These are phyloP conservation scores for Pistacia atlantica DNA, from an alignment of 345 rosid species.

Conservation along the genomic window DNA sequence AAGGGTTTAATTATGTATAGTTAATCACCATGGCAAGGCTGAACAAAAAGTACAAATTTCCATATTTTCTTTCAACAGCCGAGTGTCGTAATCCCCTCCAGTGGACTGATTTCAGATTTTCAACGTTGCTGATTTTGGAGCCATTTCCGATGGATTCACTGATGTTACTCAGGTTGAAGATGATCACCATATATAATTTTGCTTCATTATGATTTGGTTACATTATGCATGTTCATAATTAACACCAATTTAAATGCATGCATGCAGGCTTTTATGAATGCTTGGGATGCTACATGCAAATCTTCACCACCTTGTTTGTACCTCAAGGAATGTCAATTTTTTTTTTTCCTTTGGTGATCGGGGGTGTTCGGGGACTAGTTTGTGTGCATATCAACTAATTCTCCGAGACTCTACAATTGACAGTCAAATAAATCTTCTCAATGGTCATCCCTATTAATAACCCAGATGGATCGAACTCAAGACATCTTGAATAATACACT, in stretches of 20 bases:
- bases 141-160: conserved; percentile 32
- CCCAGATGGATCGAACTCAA: no score
- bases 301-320: conserved; percentile 20
- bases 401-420: no score
- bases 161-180: conserved; percentile 40
- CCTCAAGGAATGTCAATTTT: conserved; percentile 26
- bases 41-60: background rate
- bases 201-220: background rate
- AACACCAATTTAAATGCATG: background rate
- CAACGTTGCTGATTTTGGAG: conserved; percentile 39
- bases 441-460: no score
- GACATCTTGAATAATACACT: no score
- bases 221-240: no score
- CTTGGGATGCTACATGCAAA: conserved; percentile 45
- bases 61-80: background rate
- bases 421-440: no score
- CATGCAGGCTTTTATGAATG: conserved; percentile 38
- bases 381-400: no score
- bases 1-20: no score
- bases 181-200: background rate
- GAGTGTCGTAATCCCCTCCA: background rate
- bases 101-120: background rate
- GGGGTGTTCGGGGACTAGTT: no score
- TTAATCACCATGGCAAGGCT: background rate
- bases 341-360: no score